Evolutionary conservation across 441 rosid genomes (phyloP), one percentile per base, ranked within the genome.

Genomic region (Breynia disticha): DNA sequence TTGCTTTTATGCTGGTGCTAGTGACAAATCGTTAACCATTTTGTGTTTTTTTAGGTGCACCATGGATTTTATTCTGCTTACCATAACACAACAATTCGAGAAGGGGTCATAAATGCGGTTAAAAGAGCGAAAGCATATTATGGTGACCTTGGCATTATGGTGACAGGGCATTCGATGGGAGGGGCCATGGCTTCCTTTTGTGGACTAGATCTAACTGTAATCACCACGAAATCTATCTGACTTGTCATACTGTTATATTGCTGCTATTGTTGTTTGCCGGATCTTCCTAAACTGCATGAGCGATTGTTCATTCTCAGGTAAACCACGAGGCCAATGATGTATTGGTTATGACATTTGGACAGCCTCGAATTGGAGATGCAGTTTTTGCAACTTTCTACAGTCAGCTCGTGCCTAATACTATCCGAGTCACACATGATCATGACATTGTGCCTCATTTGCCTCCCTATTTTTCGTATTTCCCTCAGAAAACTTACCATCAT

Each of bases 161-260:
- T 86, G 70, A 91, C 95, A 2, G 95, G 98, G 24, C 98, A 91
- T 79, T 91, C 98, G 37, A 88, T 93, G 98, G 97, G 98, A 67
- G 98, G 90, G 63, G 90, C 98, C 47, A 88, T 93, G 87, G 97
- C 96, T 59, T 66, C 97, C 51, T 93, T 86, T 64, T 81, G 97
- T 55, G 93, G 84, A 59, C 80, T 93, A 56, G 97, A 93, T 78
- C 74, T 93, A 60, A 65, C 57, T 18, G 97, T 88, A 84, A 79
- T 46, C 7, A 65, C 21, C 22, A 18, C 60, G 32, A 39, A 39
- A 10, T 13, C 15, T 8, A 9, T 39, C 4, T 39, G 43, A 6
- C 28, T 61, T 47, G 35, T 28, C 10, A 37, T 22, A 0, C 18
- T 54, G 18, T 19, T 45, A 35, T 14, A 24, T 7, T 24, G 4